Base-by-base conservation (phyloP, 1,284 basidiomycete species). In the Caloboletus firmus region DNA sequence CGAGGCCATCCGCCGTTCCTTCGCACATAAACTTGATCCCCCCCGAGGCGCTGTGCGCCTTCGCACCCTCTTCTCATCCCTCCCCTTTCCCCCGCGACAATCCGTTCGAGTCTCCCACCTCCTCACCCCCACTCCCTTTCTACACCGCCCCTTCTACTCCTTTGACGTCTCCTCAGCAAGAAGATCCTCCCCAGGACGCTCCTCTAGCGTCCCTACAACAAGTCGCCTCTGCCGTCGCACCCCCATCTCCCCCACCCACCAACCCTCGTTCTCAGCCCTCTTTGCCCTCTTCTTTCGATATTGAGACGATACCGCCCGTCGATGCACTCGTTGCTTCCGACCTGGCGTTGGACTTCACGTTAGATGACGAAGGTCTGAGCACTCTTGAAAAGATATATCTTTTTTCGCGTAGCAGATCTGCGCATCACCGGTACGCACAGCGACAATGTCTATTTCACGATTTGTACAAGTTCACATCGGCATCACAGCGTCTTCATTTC, bases 341-440 rank as follows among this genome's bases (percentile, higher is more conserved):
- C 62, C 62, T 77, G 36, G 67, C 75, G 35, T 58, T 79, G 45
- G 82, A 85, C 66, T 71, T 83, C 36, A 75, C 75, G 24, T 72
- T 89, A 62, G 85, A 89, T 53, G 83, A 87, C 56, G 90, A 95
- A 64, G 82, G 85, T 52, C 81, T 96, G 51, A 91, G 76, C 67
- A 82, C 89, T 18, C 83, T 97, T 31, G 95, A 99, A 75, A 89
- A 91, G 65, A 97, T 98, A 62, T 98, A 97, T 74, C 80, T 98
- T 28, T 94, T 94, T 65, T 91, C 91, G 57, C 84, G 90, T 63
- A 95, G 93, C 71, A 87, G 88, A 60, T 86, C 89, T 52, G 76
- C 85, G 15, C 93, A 93, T 67, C 95, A 97, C 66, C 70, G 68
- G 68, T 69, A 53, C 26, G 68, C 52, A 62, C 81, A 84, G 63